Base-by-base conservation (phyloP, 306 rosid species). In the Dalbergia cochinchinensis region DNA sequence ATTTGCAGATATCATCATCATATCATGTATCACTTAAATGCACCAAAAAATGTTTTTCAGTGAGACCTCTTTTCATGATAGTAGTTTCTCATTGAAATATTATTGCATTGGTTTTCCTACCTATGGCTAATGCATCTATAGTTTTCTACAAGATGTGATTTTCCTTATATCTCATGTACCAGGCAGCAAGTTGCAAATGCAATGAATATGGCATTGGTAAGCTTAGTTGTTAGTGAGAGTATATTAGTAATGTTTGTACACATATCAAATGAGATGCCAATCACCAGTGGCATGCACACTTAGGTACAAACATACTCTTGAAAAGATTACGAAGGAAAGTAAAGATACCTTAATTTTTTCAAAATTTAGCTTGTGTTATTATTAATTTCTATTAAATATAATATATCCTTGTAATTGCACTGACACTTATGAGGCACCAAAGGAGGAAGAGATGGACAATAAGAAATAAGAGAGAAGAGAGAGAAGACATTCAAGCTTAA, bases 21-120 rank as follows among this genome's bases (percentile, higher is more conserved):
- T 73, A 11, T 72, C 76, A 64, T 58, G 33, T 60, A 44, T 66
- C 65, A 69, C 51, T 37, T 57, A 65, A 77, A 14, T 9, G 10
- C 51, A 11, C 1, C 35, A n/a, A 0, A 63, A 22, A 71, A 31
- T 4, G 33, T 58, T 57, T 34, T 50, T 5, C 57, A 44, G 67
- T 41, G 47, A 78, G 69, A 18, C 34, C 69, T 68, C 39, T 47
- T 37, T 48, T 53, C 53, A 73, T 44, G 41, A 22, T 44, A 60
- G 12, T 26, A 42, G 15, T 72, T 13, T 73, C 58, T 74, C 15
- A 58, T 22, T 71, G 35, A 37, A 37, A 51, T 50, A 12, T 64
- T n/a, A 68, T 12, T 35, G 22, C 31, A 19, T 55, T 3, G 18
- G 16, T 18, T 13, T 26, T 42, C 13, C n/a, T 44, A n/a, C 10